These are phyloP conservation scores for Colletotrichum lentis DNA, from an alignment of 2,329 filamentous ascomycete genomes.

Conservation along the genomic window DNA sequence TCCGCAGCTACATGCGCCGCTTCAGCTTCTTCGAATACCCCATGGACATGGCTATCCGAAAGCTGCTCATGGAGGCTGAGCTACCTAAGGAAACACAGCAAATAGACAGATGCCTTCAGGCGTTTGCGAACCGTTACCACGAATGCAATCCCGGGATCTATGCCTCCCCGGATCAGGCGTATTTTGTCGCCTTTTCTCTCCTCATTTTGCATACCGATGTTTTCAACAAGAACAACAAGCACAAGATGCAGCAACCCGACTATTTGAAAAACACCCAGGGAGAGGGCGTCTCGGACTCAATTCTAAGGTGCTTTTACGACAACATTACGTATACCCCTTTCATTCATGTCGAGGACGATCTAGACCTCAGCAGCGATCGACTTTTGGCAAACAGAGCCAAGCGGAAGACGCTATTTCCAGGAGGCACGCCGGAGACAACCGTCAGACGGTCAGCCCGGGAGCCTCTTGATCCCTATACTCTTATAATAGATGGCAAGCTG, in stretches of 20 bases:
- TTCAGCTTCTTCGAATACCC: constrained; percentile 97
- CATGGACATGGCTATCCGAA: constrained; percentile 96
- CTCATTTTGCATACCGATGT: constrained; percentile 96
- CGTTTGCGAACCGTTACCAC: constrained; percentile 95
- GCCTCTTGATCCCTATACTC: constrained; percentile 91
- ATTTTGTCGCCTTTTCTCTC: constrained; percentile 96
- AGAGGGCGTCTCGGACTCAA: constrained; percentile 91
- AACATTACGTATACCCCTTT: constrained; percentile 99
- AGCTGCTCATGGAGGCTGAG: constrained; percentile 95
- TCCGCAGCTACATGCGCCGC: constrained; percentile 93
- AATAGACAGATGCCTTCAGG: constrained; percentile 91
- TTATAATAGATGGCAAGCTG: constrained; percentile 90
- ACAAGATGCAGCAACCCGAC: constrained; percentile 96
- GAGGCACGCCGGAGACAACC: constrained; percentile 66
- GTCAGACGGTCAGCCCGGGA: constrained; percentile 75
- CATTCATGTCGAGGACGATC: constrained; percentile 93
- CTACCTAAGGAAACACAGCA: constrained; percentile 97
- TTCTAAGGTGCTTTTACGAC: constrained; percentile 96
- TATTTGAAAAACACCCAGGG: constrained; percentile 95
- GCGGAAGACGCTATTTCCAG: constrained; percentile 74
- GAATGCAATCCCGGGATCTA: constrained; percentile 99
- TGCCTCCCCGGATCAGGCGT: constrained; percentile 89
- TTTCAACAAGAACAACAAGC: constrained; percentile 99
- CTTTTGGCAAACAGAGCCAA: constrained; percentile 75
- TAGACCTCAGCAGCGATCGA: constrained; percentile 80